phyloP scores from a whole-genome alignment of 1,284 basidiomycete species.

The Leucoagaricus sp. region DNA sequence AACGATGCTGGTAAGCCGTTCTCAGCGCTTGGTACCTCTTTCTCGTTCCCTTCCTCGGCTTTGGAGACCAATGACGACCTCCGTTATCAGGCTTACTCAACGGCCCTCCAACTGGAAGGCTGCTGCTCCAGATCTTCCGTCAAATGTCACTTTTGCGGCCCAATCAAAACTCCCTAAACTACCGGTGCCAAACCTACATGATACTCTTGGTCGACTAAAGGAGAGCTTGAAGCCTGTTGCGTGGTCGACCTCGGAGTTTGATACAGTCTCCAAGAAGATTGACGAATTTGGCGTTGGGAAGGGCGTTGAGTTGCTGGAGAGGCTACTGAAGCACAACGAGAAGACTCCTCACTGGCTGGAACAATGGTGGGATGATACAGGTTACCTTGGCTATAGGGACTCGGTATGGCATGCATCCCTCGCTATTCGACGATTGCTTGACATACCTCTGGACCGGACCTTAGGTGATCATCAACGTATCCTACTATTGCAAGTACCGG shows the following conservation, averaged over 20 bases:
- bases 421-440: neutral
- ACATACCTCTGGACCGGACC: neutral
- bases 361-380: conserved; percentile 80
- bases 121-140: conserved; percentile 42
- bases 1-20: conserved; percentile 10
- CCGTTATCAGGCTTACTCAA: conserved; percentile 20
- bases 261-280: conserved; percentile 55
- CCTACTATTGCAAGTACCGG: conserved; percentile 70
- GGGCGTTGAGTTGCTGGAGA: conserved; percentile 58
- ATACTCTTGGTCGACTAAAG: conserved; percentile 62
- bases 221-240: conserved; percentile 66
- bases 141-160: conserved; percentile 42
- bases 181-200: conserved; percentile 61
- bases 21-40: neutral
- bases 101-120: conserved; percentile 53
- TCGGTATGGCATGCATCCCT: conserved; percentile 50
- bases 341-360: conserved; percentile 74
- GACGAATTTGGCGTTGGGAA: conserved; percentile 55
- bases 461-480: conserved; percentile 79
- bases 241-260: conserved; percentile 57
- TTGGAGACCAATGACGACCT: conserved; percentile 21
- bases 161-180: conserved; percentile 54
- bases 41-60: neutral
- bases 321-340: conserved; percentile 51
- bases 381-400: conserved; percentile 74